Evolutionary conservation across 495 filamentous ascomycete species (phyloP).

Genomic region (Aspergillus sclerotiicarbonarius): DNA sequence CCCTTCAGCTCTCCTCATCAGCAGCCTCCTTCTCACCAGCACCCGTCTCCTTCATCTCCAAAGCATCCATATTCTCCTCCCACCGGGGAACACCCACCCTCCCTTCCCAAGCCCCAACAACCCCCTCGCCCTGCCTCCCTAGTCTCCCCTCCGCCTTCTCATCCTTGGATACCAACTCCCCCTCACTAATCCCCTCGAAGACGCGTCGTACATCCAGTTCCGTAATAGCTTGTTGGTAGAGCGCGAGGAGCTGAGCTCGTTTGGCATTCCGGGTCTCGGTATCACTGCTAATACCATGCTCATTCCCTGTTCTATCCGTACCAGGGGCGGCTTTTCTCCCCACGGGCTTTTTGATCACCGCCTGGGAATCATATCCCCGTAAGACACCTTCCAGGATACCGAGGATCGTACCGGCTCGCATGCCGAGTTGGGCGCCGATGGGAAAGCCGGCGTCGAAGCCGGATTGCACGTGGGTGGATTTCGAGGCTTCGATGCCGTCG

Average conservation of each 20-base stretch:
- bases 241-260: slow-evolving; percentile 30
- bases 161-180: slow-evolving; percentile 25
- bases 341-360: slow-evolving; percentile 26
- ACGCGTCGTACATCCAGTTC: slow-evolving; percentile 54
- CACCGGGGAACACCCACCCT: slow-evolving; percentile 42
- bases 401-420: slow-evolving; percentile 65
- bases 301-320: neutral
- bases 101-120: slow-evolving; percentile 50
- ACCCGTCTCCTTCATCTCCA: slow-evolving; percentile 36
- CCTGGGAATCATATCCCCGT: slow-evolving; percentile 35
- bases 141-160: slow-evolving; percentile 28
- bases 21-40: neutral
- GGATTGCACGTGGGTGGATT: slow-evolving; percentile 65
- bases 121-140: slow-evolving; percentile 31
- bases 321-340: neutral
- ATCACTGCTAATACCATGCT: slow-evolving; percentile 21
- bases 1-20: slow-evolving; percentile 5
- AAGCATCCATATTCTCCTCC: slow-evolving; percentile 45
- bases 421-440: slow-evolving; percentile 75
- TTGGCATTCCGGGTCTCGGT: slow-evolving; percentile 11
- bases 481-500: slow-evolving; percentile 74
- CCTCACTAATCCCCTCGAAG: slow-evolving; percentile 32
- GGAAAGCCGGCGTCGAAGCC: slow-evolving; percentile 89
- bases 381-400: slow-evolving; percentile 68
- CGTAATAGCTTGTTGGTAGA: slow-evolving; percentile 52